Base-by-base conservation (phyloP, 2,329 filamentous ascomycete genomes). In the Myriosclerotinia curreyana region DNA sequence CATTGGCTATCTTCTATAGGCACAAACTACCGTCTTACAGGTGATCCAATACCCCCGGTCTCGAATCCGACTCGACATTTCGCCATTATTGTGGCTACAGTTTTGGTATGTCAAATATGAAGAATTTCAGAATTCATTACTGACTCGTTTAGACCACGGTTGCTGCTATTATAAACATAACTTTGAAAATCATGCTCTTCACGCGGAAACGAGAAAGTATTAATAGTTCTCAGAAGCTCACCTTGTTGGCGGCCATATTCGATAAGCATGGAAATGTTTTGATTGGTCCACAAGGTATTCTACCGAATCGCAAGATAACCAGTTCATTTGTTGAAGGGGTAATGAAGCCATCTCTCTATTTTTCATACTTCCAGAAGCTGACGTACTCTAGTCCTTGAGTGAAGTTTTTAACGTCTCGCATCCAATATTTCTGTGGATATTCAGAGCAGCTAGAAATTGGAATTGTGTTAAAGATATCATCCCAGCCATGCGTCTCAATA, bases 351-450 rank as follows among this genome's bases (percentile, higher is more conserved):
- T 15, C 54, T n/a, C 12, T 34, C 2, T 28, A 12, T 3, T 34
- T 20, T n/a, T 42, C 25, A 20, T 12, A 31, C 3, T 15, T 5
- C 14, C 8, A 3, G 2, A 36, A 55, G n/a, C 51, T 62, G 58
- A 60, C 53, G 62, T 64, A 59, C 12, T 6, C 69, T 67, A 77
- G 74, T 86, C 85, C 36, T 84, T 88, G 61, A 85, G 87, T 66
- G 91, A 96, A 66, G 84, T 87, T 17, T 93, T 96, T 71, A 86
- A 86, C 64, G 86, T 86, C 31, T 84, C 85, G 0, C 91, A 96
- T 73, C 85, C 90, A 0, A 85, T 93, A 1, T 96, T 95, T 75
- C 86, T 92, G 58, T 96, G 92, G 92, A 88, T 95, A 71, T 96
- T 90, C 73, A 85, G 90, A 64, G 90, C 91, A 3, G 91, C 90